Percentiles rank a stretch among this genome's conserved stretches.
phyloP scores from a whole-genome alignment of 2,329 filamentous ascomycete species.

The Colletotrichum orbiculare region DNA sequence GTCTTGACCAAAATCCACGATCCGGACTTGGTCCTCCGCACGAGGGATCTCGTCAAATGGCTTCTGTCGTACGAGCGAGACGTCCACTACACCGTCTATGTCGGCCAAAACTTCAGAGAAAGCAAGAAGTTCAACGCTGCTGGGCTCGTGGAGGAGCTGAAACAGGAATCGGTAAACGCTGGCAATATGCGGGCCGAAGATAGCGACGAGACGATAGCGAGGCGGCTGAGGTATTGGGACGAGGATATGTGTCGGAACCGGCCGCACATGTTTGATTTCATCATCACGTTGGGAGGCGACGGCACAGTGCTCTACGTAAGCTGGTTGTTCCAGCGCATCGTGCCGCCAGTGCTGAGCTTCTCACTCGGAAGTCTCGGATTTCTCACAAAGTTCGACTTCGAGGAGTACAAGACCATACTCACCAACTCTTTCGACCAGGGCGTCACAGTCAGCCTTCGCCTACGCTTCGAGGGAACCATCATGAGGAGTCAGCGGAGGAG shows the following conservation, averaged over 20 bases:
- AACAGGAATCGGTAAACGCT: slow-evolving; percentile 52
- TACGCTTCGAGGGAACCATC: slow-evolving; percentile 92
- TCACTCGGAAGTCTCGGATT: slow-evolving; percentile 92
- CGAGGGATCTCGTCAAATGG: slow-evolving; percentile 83
- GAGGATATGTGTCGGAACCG: slow-evolving; percentile 79
- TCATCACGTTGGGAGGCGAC: slow-evolving; percentile 91
- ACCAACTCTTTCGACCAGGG: slow-evolving; percentile 81
- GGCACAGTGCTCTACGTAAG: slow-evolving; percentile 97
- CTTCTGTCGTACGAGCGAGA: slow-evolving; percentile 77
- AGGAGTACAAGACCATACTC: slow-evolving; percentile 76
- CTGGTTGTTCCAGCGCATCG: slow-evolving; percentile 96
- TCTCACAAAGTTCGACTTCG: slow-evolving; percentile 95
- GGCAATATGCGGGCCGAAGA: slow-evolving; percentile 47
- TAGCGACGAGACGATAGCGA: slow-evolving; percentile 50
- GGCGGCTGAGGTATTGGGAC: slow-evolving; percentile 84
- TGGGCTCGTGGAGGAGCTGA: slow-evolving; percentile 74
- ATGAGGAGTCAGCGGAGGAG: slow-evolving; percentile 78
- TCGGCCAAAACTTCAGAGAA: slow-evolving; percentile 79
- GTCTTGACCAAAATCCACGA: slow-evolving; percentile 94
- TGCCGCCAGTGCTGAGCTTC: slow-evolving; percentile 93
- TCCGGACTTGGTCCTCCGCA: slow-evolving; percentile 79
- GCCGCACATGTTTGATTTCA: slow-evolving; percentile 93
- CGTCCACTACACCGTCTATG: slow-evolving; percentile 80
- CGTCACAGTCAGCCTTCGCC: slow-evolving; percentile 85
- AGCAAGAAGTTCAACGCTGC: slow-evolving; percentile 79